phyloP scores from a whole-genome alignment of 1,139 yeast species.

The Blastobotrys capitulatus region DNA sequence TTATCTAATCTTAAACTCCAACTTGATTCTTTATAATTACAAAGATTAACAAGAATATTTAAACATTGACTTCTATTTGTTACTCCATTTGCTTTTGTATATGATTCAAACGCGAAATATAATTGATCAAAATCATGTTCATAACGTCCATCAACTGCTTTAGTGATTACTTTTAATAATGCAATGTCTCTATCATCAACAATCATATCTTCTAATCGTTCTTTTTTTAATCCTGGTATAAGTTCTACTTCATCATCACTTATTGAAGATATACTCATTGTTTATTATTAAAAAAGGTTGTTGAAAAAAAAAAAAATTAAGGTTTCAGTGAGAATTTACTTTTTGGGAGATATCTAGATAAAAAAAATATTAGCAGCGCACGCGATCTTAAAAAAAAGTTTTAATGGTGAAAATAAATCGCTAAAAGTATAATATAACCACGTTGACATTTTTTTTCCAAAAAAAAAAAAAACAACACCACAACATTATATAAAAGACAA shows the following conservation, averaged over 20 bases:
- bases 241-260: slow-evolving; percentile 10
- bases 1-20: slow-evolving; percentile 20
- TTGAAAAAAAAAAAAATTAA: neutral
- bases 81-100: slow-evolving; percentile 20
- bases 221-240: neutral
- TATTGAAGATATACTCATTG: neutral
- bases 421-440: no score
- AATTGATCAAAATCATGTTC: slow-evolving; percentile 21
- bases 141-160: slow-evolving; percentile 20
- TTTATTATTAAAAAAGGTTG: neutral
- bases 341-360: no score
- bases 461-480: neutral
- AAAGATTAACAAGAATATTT: slow-evolving; percentile 19
- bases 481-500: neutral
- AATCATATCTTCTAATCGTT: neutral
- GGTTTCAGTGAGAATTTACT: neutral
- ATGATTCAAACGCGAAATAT: slow-evolving; percentile 22
- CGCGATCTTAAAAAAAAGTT: no score
- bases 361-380: no score
- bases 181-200: slow-evolving; percentile 18
- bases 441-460: neutral
- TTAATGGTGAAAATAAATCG: no score
- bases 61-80: slow-evolving; percentile 17
- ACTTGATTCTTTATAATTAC: slow-evolving; percentile 15
- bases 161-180: slow-evolving; percentile 20